These are phyloP conservation scores for Malus hybrid DNA, from an alignment of 331 rosid genomes.

Conservation along the genomic window DNA sequence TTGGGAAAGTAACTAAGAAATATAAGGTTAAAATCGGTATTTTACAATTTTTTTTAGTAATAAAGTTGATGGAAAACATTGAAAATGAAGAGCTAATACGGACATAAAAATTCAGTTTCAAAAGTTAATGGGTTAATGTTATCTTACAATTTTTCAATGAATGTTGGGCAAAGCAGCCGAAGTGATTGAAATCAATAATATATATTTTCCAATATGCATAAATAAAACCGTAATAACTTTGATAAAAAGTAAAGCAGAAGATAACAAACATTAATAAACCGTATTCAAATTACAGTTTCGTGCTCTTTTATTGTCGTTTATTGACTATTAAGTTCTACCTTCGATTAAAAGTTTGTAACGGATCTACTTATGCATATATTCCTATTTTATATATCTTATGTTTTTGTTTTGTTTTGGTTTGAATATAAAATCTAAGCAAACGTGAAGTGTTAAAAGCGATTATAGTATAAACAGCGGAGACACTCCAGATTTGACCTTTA, in stretches of 20 bases:
- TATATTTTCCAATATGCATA: too few species aligned
- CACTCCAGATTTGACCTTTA: conserved; percentile 5
- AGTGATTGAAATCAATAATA: not conserved
- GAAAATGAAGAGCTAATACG: too few species aligned
- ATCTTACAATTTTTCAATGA: not conserved
- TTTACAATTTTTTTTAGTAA: too few species aligned
- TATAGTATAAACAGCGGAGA: not conserved
- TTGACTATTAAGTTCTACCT: too few species aligned
- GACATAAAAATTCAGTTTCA: too few species aligned
- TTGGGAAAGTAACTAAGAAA: not conserved
- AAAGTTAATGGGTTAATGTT: not conserved
- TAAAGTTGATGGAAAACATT: too few species aligned
- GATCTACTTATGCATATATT: not conserved
- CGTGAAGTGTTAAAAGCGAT: not conserved
- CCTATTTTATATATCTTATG: not conserved
- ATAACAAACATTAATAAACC: not conserved
- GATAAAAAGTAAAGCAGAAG: not conserved
- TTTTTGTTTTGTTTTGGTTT: too few species aligned
- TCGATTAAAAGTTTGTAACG: not conserved
- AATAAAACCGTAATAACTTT: not conserved
- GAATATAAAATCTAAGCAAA: not conserved
- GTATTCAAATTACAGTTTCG: not conserved
- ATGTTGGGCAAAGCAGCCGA: not conserved
- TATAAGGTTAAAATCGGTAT: not conserved
- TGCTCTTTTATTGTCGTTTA: not conserved